These are phyloP conservation scores for Penicillium occitanis DNA, from an alignment of 2,329 filamentous ascomycete genomes.

Conservation along the genomic window DNA sequence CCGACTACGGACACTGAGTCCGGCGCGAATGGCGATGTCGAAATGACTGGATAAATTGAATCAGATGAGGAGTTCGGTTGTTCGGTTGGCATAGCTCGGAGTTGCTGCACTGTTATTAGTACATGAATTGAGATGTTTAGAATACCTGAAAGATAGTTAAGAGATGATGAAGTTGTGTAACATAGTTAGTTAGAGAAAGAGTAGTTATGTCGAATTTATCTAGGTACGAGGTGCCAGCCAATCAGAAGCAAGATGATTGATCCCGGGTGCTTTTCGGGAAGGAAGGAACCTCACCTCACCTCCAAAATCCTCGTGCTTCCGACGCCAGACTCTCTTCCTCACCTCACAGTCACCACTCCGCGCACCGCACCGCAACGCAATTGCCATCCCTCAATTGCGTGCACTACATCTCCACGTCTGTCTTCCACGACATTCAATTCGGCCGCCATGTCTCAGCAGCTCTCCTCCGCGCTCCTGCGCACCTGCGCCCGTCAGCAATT, in stretches of 20 bases:
- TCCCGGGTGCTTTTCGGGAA: conserved; percentile 40
- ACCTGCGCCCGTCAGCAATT: conserved; percentile 50
- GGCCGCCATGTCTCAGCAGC: conserved; percentile 48
- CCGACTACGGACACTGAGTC: conserved; percentile 47
- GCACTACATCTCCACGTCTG: not conserved
- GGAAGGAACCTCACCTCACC: conserved; percentile 32
- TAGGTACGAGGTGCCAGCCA: conserved; percentile 27
- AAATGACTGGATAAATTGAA: conserved; percentile 49
- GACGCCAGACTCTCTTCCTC: not conserved
- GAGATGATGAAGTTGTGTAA: not conserved
- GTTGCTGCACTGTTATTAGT: not conserved
- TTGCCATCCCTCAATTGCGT: conserved; percentile 27
- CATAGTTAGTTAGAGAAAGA: too few relatives aligned
- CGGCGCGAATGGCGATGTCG: conserved; percentile 54
- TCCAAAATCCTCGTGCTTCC: conserved; percentile 36
- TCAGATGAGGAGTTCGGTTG: not conserved
- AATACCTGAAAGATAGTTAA: too few relatives aligned
- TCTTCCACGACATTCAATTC: not conserved
- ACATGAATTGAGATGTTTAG: not conserved
- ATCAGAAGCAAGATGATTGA: conserved; percentile 45
- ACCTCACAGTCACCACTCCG: not conserved
- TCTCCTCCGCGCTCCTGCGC: conserved; percentile 66
- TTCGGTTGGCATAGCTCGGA: conserved; percentile 7
- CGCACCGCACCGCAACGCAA: conserved; percentile 27
- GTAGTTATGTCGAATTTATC: too few relatives aligned